phyloP scores from a whole-genome alignment of 331 rosid species.

The Phaseolus coccineus region DNA sequence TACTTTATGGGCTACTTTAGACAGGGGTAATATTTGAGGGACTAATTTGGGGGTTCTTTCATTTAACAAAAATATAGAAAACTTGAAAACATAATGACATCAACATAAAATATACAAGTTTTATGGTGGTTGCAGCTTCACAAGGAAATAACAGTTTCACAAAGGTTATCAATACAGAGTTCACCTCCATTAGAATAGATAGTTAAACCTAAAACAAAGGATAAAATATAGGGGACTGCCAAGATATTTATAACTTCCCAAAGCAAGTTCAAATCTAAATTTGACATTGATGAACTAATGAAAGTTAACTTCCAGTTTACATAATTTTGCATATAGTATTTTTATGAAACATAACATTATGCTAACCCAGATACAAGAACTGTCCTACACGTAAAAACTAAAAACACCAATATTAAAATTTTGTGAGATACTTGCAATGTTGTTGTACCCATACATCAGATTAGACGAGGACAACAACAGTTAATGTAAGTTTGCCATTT shows the following conservation, averaged over 20 bases:
- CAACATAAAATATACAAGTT: background rate
- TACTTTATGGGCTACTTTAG: background rate
- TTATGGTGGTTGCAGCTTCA: constrained; percentile 18
- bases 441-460: constrained; percentile 26
- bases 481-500: constrained; percentile 1
- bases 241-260: constrained; percentile 14
- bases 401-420: background rate
- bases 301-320: constrained; percentile 2
- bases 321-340: background rate
- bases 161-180: constrained; percentile 9
- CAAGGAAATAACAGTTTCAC: background rate
- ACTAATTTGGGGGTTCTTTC: background rate
- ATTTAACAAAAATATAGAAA: background rate
- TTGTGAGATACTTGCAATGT: constrained; percentile 3
- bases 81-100: background rate
- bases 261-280: background rate
- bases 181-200: constrained; percentile 26
- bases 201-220: constrained; percentile 16
- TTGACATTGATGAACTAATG: constrained; percentile 1
- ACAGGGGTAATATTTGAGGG: background rate
- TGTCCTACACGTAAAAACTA: constrained; percentile 27
- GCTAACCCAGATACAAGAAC: background rate
- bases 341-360: background rate
- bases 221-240: background rate
- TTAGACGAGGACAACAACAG: background rate